A percentile compares a stretch with the other conserved stretches of the same genome.
Evolutionary conservation across 345 rosid genomes (phyloP).

Genomic region (Limnanthes douglasii): DNA sequence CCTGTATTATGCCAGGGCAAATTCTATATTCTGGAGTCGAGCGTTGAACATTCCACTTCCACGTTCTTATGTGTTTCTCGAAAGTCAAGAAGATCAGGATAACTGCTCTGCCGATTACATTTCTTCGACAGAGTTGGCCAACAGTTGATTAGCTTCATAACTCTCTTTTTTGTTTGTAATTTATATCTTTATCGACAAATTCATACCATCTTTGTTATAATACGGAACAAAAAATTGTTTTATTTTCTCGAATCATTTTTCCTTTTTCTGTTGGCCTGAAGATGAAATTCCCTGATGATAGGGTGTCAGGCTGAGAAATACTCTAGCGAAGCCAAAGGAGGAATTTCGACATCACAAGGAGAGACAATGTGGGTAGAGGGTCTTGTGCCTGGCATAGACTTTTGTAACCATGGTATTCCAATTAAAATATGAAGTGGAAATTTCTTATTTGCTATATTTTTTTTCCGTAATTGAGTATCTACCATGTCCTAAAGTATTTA

Average conservation of each 20-base stretch:
- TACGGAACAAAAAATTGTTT: background rate
- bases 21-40: conserved; percentile 93
- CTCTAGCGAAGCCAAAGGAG: conserved; percentile 16
- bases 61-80: conserved; percentile 71
- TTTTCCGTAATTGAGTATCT: background rate
- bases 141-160: background rate
- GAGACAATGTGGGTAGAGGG: conserved; percentile 94
- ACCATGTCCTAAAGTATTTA: background rate
- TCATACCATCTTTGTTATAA: too few species aligned
- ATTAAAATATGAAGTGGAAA: background rate
- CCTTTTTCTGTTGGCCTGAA: conserved; percentile 7
- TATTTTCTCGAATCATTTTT: conserved; percentile 5
- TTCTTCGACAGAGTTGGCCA: conserved; percentile 6
- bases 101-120: conserved; percentile 8
- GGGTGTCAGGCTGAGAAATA: conserved; percentile 12
- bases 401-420: conserved; percentile 83
- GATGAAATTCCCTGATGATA: conserved; percentile 11
- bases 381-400: conserved; percentile 95
- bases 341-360: conserved; percentile 18
- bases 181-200: conserved; percentile 2
- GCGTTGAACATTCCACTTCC: conserved; percentile 93
- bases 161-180: background rate
- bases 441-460: background rate
- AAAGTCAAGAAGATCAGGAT: conserved; percentile 22
- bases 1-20: conserved; percentile 45